These are phyloP conservation scores for Iodosphaeria phyllophila DNA, from an alignment of 2,329 filamentous ascomycete genomes.

Conservation along the genomic window DNA sequence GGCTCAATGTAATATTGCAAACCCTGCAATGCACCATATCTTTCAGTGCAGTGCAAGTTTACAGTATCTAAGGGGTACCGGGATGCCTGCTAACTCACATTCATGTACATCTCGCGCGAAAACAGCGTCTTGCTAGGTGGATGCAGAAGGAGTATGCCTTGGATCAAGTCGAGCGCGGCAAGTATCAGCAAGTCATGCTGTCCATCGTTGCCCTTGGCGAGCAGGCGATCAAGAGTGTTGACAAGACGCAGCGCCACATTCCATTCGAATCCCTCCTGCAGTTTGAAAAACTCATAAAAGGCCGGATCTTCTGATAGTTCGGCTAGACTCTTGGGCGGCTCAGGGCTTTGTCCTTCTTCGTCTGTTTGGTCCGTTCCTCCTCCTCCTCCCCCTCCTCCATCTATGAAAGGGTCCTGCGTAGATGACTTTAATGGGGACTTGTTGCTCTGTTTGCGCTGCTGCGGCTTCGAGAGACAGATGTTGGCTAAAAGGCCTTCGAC, in stretches of 20 bases:
- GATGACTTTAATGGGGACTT: too few relatives aligned
- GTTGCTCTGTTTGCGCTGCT: slow-evolving; percentile 5
- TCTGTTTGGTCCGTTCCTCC: slow-evolving; percentile 10
- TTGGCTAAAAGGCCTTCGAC: slow-evolving; percentile 87
- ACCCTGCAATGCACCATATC: background rate
- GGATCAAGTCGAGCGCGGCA: slow-evolving; percentile 71
- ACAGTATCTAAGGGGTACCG: too few relatives aligned
- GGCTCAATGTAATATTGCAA: too few relatives aligned
- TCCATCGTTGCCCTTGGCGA: slow-evolving; percentile 66
- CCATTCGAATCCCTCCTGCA: slow-evolving; percentile 96
- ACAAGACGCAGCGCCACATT: slow-evolving; percentile 82
- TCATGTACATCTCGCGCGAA: slow-evolving; percentile 84
- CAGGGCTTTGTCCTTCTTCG: slow-evolving; percentile 5
- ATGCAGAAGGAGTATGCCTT: slow-evolving; percentile 75
- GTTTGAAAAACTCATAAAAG: slow-evolving; percentile 87
- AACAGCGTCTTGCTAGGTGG: slow-evolving; percentile 80
- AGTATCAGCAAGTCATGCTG: slow-evolving; percentile 80
- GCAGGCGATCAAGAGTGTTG: slow-evolving; percentile 65
- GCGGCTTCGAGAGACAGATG: slow-evolving; percentile 56
- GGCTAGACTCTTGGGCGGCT: slow-evolving; percentile 39
- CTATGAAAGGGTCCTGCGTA: slow-evolving; percentile 7
- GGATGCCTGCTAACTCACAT: slow-evolving; percentile 29
- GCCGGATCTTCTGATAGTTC: slow-evolving; percentile 68
- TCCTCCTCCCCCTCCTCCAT: slow-evolving; percentile 3
- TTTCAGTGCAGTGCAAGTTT: too few relatives aligned